Evolutionary conservation across 106 monocot species (phyloP).

Genomic region (Allium sativum): DNA sequence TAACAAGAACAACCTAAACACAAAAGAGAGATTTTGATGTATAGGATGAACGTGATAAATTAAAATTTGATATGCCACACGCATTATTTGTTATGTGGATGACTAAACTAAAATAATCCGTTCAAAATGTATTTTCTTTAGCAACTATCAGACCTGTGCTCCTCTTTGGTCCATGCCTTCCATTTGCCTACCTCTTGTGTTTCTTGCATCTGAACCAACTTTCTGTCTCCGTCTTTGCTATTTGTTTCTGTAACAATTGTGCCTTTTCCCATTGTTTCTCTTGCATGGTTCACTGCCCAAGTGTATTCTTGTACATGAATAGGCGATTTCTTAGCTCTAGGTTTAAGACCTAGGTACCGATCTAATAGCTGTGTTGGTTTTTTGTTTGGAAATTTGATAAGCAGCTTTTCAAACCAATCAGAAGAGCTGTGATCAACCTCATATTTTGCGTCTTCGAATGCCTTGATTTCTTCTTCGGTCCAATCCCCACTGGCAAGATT

Average conservation of each 20-base stretch:
- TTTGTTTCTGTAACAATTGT: not conserved
- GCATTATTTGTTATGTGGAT: not conserved
- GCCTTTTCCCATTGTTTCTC: not conserved
- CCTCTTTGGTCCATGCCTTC: constrained; percentile 5
- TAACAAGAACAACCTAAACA: not conserved
- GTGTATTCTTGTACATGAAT: not conserved
- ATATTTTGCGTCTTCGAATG: not conserved
- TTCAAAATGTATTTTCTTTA: too few relatives aligned
- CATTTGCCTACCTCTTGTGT: not conserved
- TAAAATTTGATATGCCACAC: too few relatives aligned
- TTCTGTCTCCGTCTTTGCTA: not conserved
- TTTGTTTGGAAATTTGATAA: constrained; percentile 1
- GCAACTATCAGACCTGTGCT: constrained; percentile 3
- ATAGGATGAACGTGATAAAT: too few relatives aligned
- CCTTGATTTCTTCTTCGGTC: constrained; percentile 1
- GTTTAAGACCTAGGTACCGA: not conserved
- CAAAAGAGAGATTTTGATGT: not conserved
- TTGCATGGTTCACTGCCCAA: not conserved
- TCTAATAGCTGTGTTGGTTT: not conserved
- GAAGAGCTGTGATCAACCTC: constrained; percentile 4
- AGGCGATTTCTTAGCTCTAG: not conserved
- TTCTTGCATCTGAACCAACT: not conserved
- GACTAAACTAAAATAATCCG: not conserved
- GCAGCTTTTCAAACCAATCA: constrained; percentile 2
- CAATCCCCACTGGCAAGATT: not conserved